Conservation (phyloP, 2,329 filamentous ascomycete genomes). For the Colletotrichum musae region DNA sequence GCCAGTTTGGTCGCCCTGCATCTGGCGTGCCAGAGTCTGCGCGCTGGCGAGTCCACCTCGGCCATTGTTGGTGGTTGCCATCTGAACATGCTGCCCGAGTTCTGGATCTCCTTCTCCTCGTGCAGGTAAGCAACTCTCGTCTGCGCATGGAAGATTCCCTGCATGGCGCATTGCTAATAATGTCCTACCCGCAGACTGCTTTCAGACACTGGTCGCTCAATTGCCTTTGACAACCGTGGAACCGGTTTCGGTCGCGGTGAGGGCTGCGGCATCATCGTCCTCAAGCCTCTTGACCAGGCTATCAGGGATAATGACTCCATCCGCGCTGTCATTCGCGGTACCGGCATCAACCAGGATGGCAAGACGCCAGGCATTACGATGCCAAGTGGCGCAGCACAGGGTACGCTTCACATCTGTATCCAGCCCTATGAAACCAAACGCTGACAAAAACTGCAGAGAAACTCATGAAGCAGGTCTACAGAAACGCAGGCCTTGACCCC, state of each 20-base stretch:
- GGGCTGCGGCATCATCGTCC: conserved; percentile 67
- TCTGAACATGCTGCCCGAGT: conserved; percentile 63
- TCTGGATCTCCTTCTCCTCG: conserved; percentile 61
- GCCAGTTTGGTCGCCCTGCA: conserved; percentile 66
- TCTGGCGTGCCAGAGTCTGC: conserved; percentile 64
- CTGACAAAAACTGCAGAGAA: conserved; percentile 49
- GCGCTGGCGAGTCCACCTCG: conserved; percentile 59
- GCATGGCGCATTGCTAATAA: conserved; percentile 16
- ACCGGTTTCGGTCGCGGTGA: conserved; percentile 74
- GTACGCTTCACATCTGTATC: conserved; percentile 13
- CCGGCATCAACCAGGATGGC: conserved; percentile 70
- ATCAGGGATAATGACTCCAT: conserved; percentile 69
- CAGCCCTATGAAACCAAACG: background rate
- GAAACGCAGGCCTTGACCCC: conserved; percentile 47
- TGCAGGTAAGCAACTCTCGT: conserved; percentile 51
- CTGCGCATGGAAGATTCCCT: background rate
- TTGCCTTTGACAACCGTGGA: conserved; percentile 50
- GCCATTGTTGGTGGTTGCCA: conserved; percentile 65
- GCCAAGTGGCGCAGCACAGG: conserved; percentile 66
- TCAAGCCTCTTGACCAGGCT: conserved; percentile 71
- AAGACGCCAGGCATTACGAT: conserved; percentile 69
- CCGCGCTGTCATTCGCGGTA: conserved; percentile 64
- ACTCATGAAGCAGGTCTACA: conserved; percentile 58
- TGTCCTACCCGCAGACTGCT: conserved; percentile 55
- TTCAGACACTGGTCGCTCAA: conserved; percentile 65